Conservation (phyloP, 305 asterid species). For the Striga hermonthica region DNA sequence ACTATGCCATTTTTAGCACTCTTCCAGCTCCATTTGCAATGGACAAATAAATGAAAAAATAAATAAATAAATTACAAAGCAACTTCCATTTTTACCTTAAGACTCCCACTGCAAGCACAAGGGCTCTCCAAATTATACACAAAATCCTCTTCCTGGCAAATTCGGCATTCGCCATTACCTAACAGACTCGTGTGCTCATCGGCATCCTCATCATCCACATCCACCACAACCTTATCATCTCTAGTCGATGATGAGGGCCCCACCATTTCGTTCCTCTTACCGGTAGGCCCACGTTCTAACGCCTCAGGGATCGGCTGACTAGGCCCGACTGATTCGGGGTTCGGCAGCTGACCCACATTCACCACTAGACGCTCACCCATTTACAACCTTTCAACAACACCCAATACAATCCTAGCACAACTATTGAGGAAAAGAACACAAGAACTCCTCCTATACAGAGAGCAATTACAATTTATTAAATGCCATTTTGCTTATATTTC, state of each 20-base stretch:
- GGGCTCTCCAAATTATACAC: constrained; percentile 76
- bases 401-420: constrained; percentile 23
- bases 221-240: constrained; percentile 40
- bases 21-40: too few species aligned
- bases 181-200: constrained; percentile 60
- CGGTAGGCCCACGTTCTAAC: constrained; percentile 28
- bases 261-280: constrained; percentile 41
- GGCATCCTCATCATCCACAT: constrained; percentile 40
- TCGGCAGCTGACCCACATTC: constrained; percentile 50
- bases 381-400: constrained; percentile 25
- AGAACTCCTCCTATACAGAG: constrained; percentile 42
- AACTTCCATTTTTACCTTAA: constrained; percentile 50
- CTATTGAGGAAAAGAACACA: constrained; percentile 30
- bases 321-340: constrained; percentile 38
- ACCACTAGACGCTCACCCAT: constrained; percentile 67
- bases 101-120: constrained; percentile 92
- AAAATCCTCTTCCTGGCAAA: constrained; percentile 96
- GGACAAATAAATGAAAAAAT: too few species aligned
- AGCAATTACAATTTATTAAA: constrained; percentile 28
- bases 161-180: constrained; percentile 74
- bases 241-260: constrained; percentile 41
- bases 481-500: not conserved
- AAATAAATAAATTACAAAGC: too few species aligned
- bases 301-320: constrained; percentile 34
- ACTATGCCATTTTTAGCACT: too few species aligned